Conservation (phyloP, 1,284 basidiomycete genomes). For the Lentinula novae-zelandiae region DNA sequence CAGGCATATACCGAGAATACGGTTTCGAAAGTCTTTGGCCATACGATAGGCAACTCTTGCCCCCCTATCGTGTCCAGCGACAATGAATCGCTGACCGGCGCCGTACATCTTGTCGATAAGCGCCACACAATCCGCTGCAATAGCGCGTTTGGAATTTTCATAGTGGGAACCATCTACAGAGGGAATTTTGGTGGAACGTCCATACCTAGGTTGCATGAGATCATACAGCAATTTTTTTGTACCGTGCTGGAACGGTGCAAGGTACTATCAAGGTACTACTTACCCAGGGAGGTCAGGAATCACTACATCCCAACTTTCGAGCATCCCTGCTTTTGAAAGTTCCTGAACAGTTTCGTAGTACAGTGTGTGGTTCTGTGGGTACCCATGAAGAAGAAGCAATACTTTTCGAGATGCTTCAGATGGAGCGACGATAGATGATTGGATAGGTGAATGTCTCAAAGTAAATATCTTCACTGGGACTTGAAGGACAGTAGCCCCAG, state of each 20-base stretch:
- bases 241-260: neutral
- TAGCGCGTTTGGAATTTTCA: constrained; percentile 13
- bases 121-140: constrained; percentile 12
- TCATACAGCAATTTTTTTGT: neutral
- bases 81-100: constrained; percentile 5
- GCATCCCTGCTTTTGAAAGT: constrained; percentile 7
- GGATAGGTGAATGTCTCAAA: neutral
- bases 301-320: constrained; percentile 12
- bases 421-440: neutral
- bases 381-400: constrained; percentile 13
- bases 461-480: constrained; percentile 8
- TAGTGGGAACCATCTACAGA: constrained; percentile 13
- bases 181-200: constrained; percentile 10
- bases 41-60: constrained; percentile 14
- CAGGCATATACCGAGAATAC: constrained; percentile 6
- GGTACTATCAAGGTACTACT: neutral
- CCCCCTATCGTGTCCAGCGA: constrained; percentile 14
- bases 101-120: constrained; percentile 10
- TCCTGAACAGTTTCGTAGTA: constrained; percentile 10
- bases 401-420: constrained; percentile 1
- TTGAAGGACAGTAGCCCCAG: too few relatives aligned
- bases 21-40: constrained; percentile 9
- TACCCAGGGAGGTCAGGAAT: constrained; percentile 15
- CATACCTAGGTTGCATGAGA: constrained; percentile 5
- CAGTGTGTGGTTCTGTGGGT: constrained; percentile 12